Base-by-base conservation (phyloP, 192 early-diverging fungal genomes). In the Gigaspora rosea region DNA sequence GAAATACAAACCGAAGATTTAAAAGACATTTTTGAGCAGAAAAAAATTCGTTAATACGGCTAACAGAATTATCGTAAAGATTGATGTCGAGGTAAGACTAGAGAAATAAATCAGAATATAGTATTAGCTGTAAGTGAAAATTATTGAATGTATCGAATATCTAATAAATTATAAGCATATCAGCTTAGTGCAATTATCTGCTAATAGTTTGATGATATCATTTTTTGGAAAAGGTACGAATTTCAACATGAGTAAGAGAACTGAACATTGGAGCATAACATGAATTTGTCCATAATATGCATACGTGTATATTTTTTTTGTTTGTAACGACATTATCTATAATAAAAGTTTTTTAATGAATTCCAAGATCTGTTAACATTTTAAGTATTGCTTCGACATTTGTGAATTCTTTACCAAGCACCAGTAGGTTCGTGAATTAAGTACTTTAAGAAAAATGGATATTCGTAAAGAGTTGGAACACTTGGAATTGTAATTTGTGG, bases 381-480 rank as follows among this genome's bases (percentile, higher is more conserved):
- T 59, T 51, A 73, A 73, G 54, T 73, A 73, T 73, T 56, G 50
- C 7, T 32, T 71, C 52, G 33, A 56, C 52, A 6, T 35, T 51
- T 50, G 2, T 48, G 48, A 50, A 10, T 13, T 20, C 51, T 54
- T 52, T 18, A 54, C 22, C 3, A 33, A 10, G 41, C 8, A 13
- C 41, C 56, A 73, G 27, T 56, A 73, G 32, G 54, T 58, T 73
- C n/a, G 71, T 73, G 35, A 73, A 73, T 73, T 73, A 12, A 73
- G 71, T 73, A 58, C 57, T 58, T 73, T 73, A 33, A 73, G 18
- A 73, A 73, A 73, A 15, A 73, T 58, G 71, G 71, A 57, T 73
- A 73, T 58, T 73, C 54, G 35, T 33, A 73, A 73, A 73, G 32
- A 3, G 35, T 8, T 57, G 22, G 70, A 71, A 35, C 4, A 46